Evolutionary conservation across 106 monocot genomes (phyloP).

Genomic region (Cymbidium sinense): DNA sequence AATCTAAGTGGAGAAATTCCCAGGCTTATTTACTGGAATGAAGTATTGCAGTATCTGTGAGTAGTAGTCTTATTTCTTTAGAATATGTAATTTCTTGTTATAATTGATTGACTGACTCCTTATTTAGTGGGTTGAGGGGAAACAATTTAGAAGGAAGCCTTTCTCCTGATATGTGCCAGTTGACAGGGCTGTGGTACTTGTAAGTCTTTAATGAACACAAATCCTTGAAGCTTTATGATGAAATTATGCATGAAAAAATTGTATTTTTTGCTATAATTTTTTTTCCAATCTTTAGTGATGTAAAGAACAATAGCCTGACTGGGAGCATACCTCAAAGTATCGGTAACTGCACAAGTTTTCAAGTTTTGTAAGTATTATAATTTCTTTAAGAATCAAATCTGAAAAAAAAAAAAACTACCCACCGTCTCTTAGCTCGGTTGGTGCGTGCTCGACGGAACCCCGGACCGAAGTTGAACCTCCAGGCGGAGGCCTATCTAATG

Average conservation of each 20-base stretch:
- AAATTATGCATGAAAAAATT: not conserved
- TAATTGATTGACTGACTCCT: not conserved
- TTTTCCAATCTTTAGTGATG: constrained; percentile 47
- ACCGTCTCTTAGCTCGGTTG: too few species aligned
- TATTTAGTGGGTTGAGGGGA: constrained; percentile 60
- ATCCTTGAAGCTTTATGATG: not conserved
- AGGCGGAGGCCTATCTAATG: too few species aligned
- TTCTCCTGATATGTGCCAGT: constrained; percentile 89
- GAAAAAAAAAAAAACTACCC: not conserved
- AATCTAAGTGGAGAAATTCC: constrained; percentile 88
- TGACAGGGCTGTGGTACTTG: constrained; percentile 97
- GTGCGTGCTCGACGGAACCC: too few species aligned
- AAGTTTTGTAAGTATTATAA: constrained; percentile 77
- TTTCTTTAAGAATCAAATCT: not conserved
- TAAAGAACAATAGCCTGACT: constrained; percentile 90
- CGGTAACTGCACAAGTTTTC: constrained; percentile 95
- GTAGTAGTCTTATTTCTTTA: not conserved
- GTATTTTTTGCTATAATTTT: not conserved
- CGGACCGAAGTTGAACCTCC: too few species aligned
- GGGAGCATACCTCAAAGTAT: constrained; percentile 79
- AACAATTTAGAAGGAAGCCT: constrained; percentile 79
- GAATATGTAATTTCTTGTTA: not conserved
- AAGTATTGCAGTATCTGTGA: constrained; percentile 89
- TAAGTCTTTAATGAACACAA: constrained; percentile 24
- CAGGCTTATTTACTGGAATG: constrained; percentile 95